These are phyloP conservation scores for Leucaena leucocephala DNA, from an alignment of 306 rosid genomes.

Conservation along the genomic window DNA sequence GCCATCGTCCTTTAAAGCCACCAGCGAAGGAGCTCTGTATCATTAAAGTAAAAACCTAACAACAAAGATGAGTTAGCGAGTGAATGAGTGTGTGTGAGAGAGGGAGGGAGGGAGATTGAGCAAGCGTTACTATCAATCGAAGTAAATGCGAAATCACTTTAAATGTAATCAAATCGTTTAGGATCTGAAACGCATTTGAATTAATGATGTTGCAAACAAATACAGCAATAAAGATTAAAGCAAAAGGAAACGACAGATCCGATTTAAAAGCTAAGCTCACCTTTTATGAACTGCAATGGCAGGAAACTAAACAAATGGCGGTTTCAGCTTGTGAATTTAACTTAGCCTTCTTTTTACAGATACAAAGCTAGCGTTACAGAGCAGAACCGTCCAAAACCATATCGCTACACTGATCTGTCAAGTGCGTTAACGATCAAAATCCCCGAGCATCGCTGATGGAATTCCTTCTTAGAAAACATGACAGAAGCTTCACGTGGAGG, in stretches of 20 bases:
- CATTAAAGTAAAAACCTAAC: neutral
- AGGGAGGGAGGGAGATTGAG: neutral
- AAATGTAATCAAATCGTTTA: constrained; percentile 4
- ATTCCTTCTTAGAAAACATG: neutral
- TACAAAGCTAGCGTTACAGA: constrained; percentile 5
- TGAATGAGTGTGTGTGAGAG: neutral
- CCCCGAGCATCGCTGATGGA: neutral
- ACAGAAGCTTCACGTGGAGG: neutral
- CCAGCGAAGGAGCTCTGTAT: neutral
- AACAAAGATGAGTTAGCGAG: neutral
- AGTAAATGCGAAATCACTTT: constrained; percentile 3
- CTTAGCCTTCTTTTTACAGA: constrained; percentile 24
- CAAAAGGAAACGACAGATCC: neutral
- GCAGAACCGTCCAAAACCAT: constrained; percentile 3
- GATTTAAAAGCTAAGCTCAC: constrained; percentile 13
- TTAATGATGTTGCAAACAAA: constrained; percentile 19
- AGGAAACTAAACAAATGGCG: constrained; percentile 7
- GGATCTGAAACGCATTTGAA: constrained; percentile 33
- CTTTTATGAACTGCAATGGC: constrained; percentile 16
- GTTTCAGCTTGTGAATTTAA: constrained; percentile 1
- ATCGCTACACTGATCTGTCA: neutral
- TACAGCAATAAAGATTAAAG: neutral
- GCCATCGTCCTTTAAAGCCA: constrained; percentile 6
- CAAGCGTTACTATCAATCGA: constrained; percentile 7
- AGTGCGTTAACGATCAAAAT: neutral